Evolutionary conservation across 805 yeast genomes (phyloP), one percentile per base, ranked within the genome.

Genomic region (Metschnikowia dekortorum): DNA sequence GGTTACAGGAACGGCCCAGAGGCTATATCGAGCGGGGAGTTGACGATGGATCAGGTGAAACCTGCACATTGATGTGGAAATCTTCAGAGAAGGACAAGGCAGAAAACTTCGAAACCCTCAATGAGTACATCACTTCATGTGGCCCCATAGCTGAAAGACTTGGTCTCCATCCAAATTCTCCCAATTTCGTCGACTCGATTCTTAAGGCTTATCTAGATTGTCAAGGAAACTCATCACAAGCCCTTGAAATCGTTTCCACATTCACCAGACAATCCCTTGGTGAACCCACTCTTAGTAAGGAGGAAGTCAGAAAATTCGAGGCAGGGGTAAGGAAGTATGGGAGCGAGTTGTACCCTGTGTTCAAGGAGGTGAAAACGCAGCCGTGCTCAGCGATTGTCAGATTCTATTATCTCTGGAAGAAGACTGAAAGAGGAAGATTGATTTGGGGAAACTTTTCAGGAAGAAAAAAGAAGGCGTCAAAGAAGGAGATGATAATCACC

Each of bases 321-420:
- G 80, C 77, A 11, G 96, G 87, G 2, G 87, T 92, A 9, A 72
- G 72, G 33, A 76, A 79, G 49, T 78, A 78, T 61, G 97, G 96
- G 5, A 83, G 87, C 60, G 96, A 91, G 58, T 68, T 94, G 30
- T 83, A 81, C 62, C 89, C 85, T 0, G 91, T 89, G 0, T 80
- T 63, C 55, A 79, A 83, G 61, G 80, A 78, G 50, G 94, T 92
- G n/a, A 78, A 78, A 31, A 78, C 90, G 0, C 95, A 87, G 58
- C 72, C 89, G 0, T 71, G 82, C 49, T 79, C 91, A 0, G 87
- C 85, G 84, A 74, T 90, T 54, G 98, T 92, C 1, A 69, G 97
- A 50, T 90, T 77, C 63, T 92, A 89, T 61, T 92, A 92, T 60
- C 70, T 89, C 47, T 92, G 98, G 98, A 91, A 91, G 67, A 91